Base-by-base conservation (phyloP, 176 grass and related monocot genomes). In the sorghum (Sorghum bicolor) region DNA sequence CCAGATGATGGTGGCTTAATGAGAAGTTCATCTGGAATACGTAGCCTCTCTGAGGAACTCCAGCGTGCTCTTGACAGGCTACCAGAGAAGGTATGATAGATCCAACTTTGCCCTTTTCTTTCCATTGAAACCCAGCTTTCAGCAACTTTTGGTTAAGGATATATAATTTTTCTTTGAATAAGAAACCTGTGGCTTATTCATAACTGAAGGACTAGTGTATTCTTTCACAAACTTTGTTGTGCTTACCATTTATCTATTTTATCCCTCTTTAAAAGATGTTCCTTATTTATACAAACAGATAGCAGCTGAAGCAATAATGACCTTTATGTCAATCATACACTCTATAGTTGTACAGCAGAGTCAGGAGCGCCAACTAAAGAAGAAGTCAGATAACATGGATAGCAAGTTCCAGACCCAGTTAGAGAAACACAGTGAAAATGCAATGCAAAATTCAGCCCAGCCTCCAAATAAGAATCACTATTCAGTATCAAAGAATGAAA, bases 271-370 rank as follows among this genome's bases (percentile, higher is more conserved):
- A 37, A 68, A 20, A 20, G n/a, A 38, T 55, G 12, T 12, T 67
- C 22, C n/a, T 80, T 67, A 70, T 88, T 72, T 81, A 66, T 82
- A 62, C 72, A 80, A 93, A 83, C 82, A 99, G 97, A 84, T 76
- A 87, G 93, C 91, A 38, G 93, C 87, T 83, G 97, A 99, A 72
- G 87, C 93, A 64, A 91, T 99, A 64, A 94, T 92, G 81, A 89
- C 80, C 75, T 94, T 96, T 89, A 61, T 92, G 69, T 94, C 88
- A 67, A 82, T 86, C 66, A 89, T 99, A 86, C 93, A 87, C 57
- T 84, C 90, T 20, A 86, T 96, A 82, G 78, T 96, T 71, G 15
- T 82, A 60, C 97, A 99, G 73, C 97, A 99, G 64, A 73, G 68
- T 8, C 81, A 96, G 83, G 97, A 99, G 84, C 88, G 82, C 37